Base-by-base conservation (phyloP, 2,329 filamentous ascomycete genomes). In the Epichloe aotearoae region DNA sequence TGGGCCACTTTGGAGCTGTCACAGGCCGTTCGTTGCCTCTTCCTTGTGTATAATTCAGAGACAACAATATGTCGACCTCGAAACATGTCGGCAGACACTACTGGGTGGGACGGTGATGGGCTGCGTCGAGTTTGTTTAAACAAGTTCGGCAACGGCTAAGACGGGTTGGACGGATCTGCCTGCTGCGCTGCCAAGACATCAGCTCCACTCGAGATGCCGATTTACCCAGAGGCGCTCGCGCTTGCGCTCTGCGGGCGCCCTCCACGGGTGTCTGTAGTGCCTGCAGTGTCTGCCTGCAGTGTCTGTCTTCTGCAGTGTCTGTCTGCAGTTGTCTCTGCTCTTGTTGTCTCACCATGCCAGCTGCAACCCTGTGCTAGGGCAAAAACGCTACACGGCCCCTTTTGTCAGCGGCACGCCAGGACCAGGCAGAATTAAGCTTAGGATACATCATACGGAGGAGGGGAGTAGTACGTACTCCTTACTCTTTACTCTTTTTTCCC, bases 391-490 rank as follows among this genome's bases (percentile, higher is more conserved):
- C 26, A 30, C 26, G 26, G 26, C 26, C 26, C 26, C 8, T 30
- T 30, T 30, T 30, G 8, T 30, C 8, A 11, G 26, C 26, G 26
- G 26, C 26, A 30, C 26, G 30, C 34, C 30, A 34, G 36, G 43
- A 33, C 20, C 41, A n/a, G 45, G 47, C 46, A 41, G 20, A 55
- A 52, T 52, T 52, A 56, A 56, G 54, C 54, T 56, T 56, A 56
- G 53, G 51, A 51, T 26, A n/a, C n/a, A n/a, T n/a, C n/a, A n/a
- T n/a, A 11, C 30, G 30, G 30, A 30, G 49, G 7, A 26, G 23
- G 23, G 23, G 6, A 3, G 23, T 26, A 26, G 7, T 43, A 36
- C 15, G 3, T n/a, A n/a, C n/a, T n/a, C n/a, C n/a, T n/a, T n/a
- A n/a, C n/a, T 43, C 49, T 50, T 51, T 19, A n/a, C n/a, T n/a